Base-by-base conservation (phyloP, 148 eudicot genomes). In the Talinum fruticosum region DNA sequence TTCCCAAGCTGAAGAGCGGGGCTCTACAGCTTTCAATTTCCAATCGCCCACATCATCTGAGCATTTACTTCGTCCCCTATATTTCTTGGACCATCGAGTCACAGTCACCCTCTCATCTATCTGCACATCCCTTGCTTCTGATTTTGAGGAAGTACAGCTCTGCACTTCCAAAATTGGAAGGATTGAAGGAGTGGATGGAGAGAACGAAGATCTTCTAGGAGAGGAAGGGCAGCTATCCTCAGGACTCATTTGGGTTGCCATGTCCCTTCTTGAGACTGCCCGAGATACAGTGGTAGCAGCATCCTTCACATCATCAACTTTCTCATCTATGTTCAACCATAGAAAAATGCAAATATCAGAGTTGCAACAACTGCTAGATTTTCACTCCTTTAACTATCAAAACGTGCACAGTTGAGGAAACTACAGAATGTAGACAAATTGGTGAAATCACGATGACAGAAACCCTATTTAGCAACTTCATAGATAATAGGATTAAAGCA, bases 211-310 rank as follows among this genome's bases (percentile, higher is more conserved):
- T 69, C 83, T 83, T 64, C 80, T 75, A 35, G 94, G 89, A 80
- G 97, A 95, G 66, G 97, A 87, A 54, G 78, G 84, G 68, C 84
- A 85, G 78, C 94, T 89, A 72, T 88, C 79, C 79, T 89, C 90
- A 19, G 96, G 96, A 82, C 97, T 94, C 98, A 94, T 94, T 78
- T 94, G 98, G 72, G 98, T 94, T 35, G 96, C 97, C 90, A 91
- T 88, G 78, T 94, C 98, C 82, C 91, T 94, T 80, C 91, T 88
- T 41, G 96, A 88, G 75, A 89, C 88, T 81, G 66, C 88, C 78
- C 85, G 86, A 66, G 92, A 86, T n/a, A 87, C 85, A 69, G 73
- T 79, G 79, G 78, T 82, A 59, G 87, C 84, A 69, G 84, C 83
- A 85, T 86, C 90, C 66, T 83, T 85, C 57, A 69, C 83, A 15